Evolutionary conservation across 2,329 filamentous ascomycete species (phyloP).

Genomic region (Corinectria fuckeliana): DNA sequence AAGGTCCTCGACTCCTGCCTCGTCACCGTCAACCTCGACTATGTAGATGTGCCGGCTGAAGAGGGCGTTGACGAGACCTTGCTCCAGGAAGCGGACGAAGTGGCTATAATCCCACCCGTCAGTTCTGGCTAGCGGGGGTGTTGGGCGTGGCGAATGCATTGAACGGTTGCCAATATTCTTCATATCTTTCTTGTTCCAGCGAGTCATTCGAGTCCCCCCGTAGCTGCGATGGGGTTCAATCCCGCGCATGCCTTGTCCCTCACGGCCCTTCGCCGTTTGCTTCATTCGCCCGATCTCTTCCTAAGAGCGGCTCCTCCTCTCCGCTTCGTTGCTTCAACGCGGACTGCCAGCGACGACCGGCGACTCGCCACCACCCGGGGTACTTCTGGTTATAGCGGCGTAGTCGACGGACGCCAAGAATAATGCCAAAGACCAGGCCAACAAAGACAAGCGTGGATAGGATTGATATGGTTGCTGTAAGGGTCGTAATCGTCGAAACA

Average conservation of each 20-base stretch:
- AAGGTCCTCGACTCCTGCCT: slow-evolving; percentile 76
- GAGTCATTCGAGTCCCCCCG: neutral
- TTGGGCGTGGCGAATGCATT: slow-evolving; percentile 18
- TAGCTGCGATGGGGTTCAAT: slow-evolving; percentile 5
- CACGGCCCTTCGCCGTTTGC: neutral
- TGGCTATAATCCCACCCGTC: slow-evolving; percentile 86
- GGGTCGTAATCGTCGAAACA: slow-evolving; percentile 44
- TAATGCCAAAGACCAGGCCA: slow-evolving; percentile 32
- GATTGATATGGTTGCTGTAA: slow-evolving; percentile 40
- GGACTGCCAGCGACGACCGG: slow-evolving; percentile 23
- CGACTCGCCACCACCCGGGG: slow-evolving; percentile 27
- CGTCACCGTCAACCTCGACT: slow-evolving; percentile 81
- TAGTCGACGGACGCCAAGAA: slow-evolving; percentile 29
- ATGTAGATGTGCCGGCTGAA: slow-evolving; percentile 70
- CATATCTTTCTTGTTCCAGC: neutral
- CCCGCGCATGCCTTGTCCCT: slow-evolving; percentile 4
- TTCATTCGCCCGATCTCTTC: slow-evolving; percentile 14
- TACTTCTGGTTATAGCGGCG: slow-evolving; percentile 30
- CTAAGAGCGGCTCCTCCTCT: slow-evolving; percentile 42
- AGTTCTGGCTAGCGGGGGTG: slow-evolving; percentile 72
- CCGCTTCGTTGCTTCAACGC: slow-evolving; percentile 23
- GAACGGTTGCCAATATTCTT: slow-evolving; percentile 10
- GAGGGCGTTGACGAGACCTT: slow-evolving; percentile 49
- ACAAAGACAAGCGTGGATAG: slow-evolving; percentile 38
- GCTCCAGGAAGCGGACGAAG: slow-evolving; percentile 79